Conservation (phyloP, 208 protist species). For the Angomonas ambiguus region DNA sequence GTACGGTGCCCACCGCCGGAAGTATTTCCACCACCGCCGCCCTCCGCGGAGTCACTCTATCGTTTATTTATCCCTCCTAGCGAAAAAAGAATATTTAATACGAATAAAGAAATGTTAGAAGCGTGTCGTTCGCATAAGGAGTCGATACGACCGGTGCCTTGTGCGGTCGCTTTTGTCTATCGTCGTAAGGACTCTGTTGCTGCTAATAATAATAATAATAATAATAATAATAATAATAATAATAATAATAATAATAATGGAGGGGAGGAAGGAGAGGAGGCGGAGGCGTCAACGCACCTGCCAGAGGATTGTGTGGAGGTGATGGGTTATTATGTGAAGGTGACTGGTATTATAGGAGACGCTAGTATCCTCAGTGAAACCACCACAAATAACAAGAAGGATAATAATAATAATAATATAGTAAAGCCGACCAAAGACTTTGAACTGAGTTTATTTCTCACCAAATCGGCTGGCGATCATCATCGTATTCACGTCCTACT, state of each 20-base stretch:
- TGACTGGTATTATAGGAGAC: slow-evolving; percentile 35
- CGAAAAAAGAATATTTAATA: slow-evolving; percentile 24
- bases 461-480: slow-evolving; percentile 45
- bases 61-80: slow-evolving; percentile 22
- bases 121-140: slow-evolving; percentile 16
- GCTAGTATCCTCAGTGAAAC: slow-evolving; percentile 14
- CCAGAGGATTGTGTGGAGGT: slow-evolving; percentile 37
- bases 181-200: neutral
- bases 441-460: slow-evolving; percentile 33
- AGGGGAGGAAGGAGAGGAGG: slow-evolving; percentile 11
- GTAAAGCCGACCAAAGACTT: too few relatives aligned
- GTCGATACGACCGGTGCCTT: slow-evolving; percentile 42
- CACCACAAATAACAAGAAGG: neutral
- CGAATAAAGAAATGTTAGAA: slow-evolving; percentile 29
- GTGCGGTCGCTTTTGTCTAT: slow-evolving; percentile 60
- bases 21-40: slow-evolving; percentile 21
- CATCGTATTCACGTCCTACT: slow-evolving; percentile 35
- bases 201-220: neutral
- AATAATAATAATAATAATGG: neutral
- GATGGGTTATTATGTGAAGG: slow-evolving; percentile 40
- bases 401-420: too few relatives aligned
- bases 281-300: neutral
- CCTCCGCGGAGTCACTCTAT: slow-evolving; percentile 37
- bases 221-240: neutral
- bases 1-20: slow-evolving; percentile 26